Percentiles rank a stretch among this genome's conserved stretches.
These are phyloP conservation scores for Tetrahymena malaccensis DNA, from an alignment of 73 alveolate species.

Conservation along the genomic window DNA sequence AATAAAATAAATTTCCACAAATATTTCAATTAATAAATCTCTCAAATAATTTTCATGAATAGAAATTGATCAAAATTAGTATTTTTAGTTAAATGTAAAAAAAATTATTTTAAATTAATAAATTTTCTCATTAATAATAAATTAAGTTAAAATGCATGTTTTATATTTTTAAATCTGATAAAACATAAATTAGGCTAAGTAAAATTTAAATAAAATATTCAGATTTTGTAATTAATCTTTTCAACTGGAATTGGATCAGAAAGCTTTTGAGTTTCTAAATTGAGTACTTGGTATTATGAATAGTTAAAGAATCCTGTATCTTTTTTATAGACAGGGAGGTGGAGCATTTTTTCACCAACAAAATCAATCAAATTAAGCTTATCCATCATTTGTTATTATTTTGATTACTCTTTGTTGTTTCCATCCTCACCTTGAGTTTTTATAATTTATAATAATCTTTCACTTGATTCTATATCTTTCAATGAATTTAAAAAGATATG, in stretches of 20 bases:
- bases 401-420: neutral
- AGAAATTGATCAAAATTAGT: too few relatives aligned
- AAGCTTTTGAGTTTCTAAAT: neutral
- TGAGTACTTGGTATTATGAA: neutral
- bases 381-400: neutral
- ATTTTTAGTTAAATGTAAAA: too few relatives aligned
- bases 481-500: neutral
- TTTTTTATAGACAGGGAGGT: neutral
- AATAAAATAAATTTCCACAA: too few relatives aligned
- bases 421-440: neutral
- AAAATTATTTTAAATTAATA: too few relatives aligned
- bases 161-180: too few relatives aligned
- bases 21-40: too few relatives aligned
- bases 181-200: neutral
- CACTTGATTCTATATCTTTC: neutral
- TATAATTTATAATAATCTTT: neutral
- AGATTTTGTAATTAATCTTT: neutral
- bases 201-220: neutral
- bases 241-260: neutral
- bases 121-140: too few relatives aligned
- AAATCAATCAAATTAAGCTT: neutral
- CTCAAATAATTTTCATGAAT: too few relatives aligned
- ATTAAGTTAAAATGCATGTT: too few relatives aligned
- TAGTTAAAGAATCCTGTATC: neutral
- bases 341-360: neutral